Evolutionary conservation across 2,329 filamentous ascomycete species (phyloP).

Genomic region (Akanthomyces muscarius): DNA sequence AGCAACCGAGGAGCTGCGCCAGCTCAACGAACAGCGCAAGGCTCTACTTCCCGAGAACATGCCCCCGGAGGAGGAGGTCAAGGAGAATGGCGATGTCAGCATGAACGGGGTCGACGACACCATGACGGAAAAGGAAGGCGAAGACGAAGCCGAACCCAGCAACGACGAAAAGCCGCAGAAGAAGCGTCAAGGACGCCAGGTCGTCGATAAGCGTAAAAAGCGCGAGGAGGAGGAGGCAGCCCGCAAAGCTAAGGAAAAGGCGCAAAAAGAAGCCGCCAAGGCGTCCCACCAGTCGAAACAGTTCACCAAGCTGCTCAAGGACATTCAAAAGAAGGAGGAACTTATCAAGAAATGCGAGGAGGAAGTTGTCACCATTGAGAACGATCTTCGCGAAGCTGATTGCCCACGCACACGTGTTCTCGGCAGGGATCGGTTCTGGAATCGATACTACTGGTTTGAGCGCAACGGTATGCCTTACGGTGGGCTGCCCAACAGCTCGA

Average conservation of each 20-base stretch:
- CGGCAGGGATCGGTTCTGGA: conserved; percentile 95
- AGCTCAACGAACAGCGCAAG: conserved; percentile 69
- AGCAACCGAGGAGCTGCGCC: conserved; percentile 65
- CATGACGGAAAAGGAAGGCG: conserved; percentile 41
- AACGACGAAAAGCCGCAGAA: conserved; percentile 61
- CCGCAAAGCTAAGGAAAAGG: conserved; percentile 69
- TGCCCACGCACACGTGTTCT: conserved; percentile 85
- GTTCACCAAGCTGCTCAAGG: conserved; percentile 80
- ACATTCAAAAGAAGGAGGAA: conserved; percentile 83
- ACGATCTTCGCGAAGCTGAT: conserved; percentile 89
- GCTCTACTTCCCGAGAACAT: conserved; percentile 69
- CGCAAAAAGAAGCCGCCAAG: conserved; percentile 63
- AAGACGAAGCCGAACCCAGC: conserved; percentile 60
- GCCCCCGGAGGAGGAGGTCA: conserved; percentile 52
- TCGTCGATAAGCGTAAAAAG: conserved; percentile 66
- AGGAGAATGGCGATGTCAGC: conserved; percentile 54
- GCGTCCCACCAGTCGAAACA: conserved; percentile 73
- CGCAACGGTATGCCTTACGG: conserved; percentile 96
- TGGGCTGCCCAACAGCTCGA: conserved; percentile 83
- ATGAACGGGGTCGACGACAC: conserved; percentile 63
- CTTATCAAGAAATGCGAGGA: conserved; percentile 77
- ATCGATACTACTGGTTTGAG: conserved; percentile 99
- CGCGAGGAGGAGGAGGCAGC: conserved; percentile 71
- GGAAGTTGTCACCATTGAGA: conserved; percentile 79
- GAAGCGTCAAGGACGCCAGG: conserved; percentile 55